Evolutionary conservation across 495 filamentous ascomycete species (phyloP).

Genomic region (Penicillium samsonianum): DNA sequence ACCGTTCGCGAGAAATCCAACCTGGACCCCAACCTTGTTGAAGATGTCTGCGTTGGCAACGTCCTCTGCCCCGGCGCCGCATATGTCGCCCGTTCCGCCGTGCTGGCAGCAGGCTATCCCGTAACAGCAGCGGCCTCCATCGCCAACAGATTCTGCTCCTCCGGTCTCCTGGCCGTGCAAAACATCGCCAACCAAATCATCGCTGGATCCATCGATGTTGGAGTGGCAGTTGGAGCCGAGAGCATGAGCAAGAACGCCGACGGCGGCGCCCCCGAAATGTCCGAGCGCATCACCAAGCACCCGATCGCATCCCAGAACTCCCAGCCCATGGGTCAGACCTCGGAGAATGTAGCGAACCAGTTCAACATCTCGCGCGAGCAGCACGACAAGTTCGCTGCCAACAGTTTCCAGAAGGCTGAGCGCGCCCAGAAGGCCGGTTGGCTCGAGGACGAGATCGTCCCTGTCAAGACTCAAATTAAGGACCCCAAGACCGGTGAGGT

Average conservation of each 20-base stretch:
- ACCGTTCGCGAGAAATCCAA: slow-evolving; percentile 68
- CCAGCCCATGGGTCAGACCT: slow-evolving; percentile 95
- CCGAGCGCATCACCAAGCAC: slow-evolving; percentile 65
- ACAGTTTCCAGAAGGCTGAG: slow-evolving; percentile 84
- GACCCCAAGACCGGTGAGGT: slow-evolving; percentile 77
- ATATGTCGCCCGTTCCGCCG: slow-evolving; percentile 83
- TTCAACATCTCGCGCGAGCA: slow-evolving; percentile 76
- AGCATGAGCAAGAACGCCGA: slow-evolving; percentile 79
- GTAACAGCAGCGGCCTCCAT: slow-evolving; percentile 76
- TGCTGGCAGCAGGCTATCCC: slow-evolving; percentile 89
- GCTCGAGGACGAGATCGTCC: slow-evolving; percentile 90
- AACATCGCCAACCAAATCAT: slow-evolving; percentile 90
- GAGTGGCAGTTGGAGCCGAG: slow-evolving; percentile 86
- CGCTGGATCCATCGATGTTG: slow-evolving; percentile 78
- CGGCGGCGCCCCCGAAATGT: slow-evolving; percentile 69
- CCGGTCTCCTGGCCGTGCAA: slow-evolving; percentile 87
- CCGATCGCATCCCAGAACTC: slow-evolving; percentile 80
- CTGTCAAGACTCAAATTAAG: slow-evolving; percentile 77
- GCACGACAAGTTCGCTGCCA: slow-evolving; percentile 81
- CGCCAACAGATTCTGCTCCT: slow-evolving; percentile 94
- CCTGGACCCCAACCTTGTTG: slow-evolving; percentile 79
- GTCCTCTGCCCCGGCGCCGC: slow-evolving; percentile 60
- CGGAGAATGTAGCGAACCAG: slow-evolving; percentile 87
- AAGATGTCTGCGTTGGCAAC: slow-evolving; percentile 93
- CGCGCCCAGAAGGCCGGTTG: slow-evolving; percentile 86